Percentiles rank a stretch among this genome's conserved stretches.
These are phyloP conservation scores for Pythium oligandrum DNA, from an alignment of 352 stramenopile species.

Conservation along the genomic window DNA sequence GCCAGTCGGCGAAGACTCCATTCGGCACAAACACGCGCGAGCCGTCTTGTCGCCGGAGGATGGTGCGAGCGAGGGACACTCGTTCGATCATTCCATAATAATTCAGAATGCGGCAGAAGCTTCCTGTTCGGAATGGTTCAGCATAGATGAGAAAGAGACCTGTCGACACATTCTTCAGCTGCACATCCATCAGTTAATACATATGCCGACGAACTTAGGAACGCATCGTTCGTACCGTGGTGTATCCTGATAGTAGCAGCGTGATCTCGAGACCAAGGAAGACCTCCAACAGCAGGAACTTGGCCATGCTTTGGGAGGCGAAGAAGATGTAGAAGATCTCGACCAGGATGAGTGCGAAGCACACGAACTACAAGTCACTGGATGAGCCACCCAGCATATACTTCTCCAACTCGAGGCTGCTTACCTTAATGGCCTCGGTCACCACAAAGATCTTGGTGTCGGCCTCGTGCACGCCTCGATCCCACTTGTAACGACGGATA, in stretches of 20 bases:
- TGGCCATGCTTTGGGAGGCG: slow-evolving; percentile 47
- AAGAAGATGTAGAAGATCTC: slow-evolving; percentile 88
- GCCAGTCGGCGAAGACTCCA: slow-evolving; percentile 65
- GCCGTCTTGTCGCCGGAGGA: slow-evolving; percentile 56
- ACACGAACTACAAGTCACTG: slow-evolving; percentile 33
- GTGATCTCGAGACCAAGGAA: slow-evolving; percentile 66
- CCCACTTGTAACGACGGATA: slow-evolving; percentile 70
- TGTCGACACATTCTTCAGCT: slow-evolving; percentile 81
- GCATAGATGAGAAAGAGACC: slow-evolving; percentile 83
- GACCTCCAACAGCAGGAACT: slow-evolving; percentile 59
- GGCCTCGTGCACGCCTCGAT: slow-evolving; percentile 55
- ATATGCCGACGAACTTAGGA: no score
- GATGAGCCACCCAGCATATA: no score
- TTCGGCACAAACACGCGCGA: slow-evolving; percentile 78
- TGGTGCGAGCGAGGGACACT: slow-evolving; percentile 72
- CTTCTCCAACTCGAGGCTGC: neutral
- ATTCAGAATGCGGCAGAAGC: slow-evolving; percentile 43
- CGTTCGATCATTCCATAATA: slow-evolving; percentile 65
- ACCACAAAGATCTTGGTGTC: slow-evolving; percentile 79
- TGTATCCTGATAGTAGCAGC: slow-evolving; percentile 57
- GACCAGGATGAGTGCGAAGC: slow-evolving; percentile 66
- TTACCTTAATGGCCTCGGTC: slow-evolving; percentile 62
- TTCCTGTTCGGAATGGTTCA: slow-evolving; percentile 73
- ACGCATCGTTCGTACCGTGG: slow-evolving; percentile 27
- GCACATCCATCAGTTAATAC: neutral